Evolutionary conservation across 305 asterid genomes (phyloP).

Genomic region (Rubia balearica): DNA sequence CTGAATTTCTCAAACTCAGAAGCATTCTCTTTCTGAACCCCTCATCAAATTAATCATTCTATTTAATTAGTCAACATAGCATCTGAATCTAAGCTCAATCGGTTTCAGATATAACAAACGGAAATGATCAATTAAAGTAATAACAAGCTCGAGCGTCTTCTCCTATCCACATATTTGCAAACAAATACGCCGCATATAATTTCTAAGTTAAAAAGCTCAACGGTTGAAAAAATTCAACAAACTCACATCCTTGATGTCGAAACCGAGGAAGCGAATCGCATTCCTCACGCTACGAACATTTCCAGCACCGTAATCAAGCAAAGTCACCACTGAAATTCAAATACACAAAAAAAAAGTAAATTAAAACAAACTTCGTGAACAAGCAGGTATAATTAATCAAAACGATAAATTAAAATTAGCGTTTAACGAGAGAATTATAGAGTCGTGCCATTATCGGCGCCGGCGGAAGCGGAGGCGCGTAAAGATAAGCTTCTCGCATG

Average conservation of each 20-base stretch:
- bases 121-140: neutral
- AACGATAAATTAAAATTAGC: neutral
- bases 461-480: slow-evolving; percentile 47
- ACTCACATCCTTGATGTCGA: slow-evolving; percentile 63
- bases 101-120: neutral
- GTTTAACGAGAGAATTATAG: neutral
- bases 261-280: slow-evolving; percentile 77
- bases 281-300: slow-evolving; percentile 87
- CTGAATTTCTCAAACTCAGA: neutral
- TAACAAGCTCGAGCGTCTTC: neutral
- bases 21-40: neutral
- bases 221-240: neutral
- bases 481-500: slow-evolving; percentile 36
- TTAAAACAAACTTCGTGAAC: neutral
- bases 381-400: neutral
- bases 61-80: neutral
- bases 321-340: slow-evolving; percentile 52
- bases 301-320: slow-evolving; percentile 98
- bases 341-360: neutral
- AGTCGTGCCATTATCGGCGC: slow-evolving; percentile 45
- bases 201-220: neutral
- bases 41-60: neutral
- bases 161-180: neutral
- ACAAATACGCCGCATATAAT: neutral
- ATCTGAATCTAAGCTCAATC: neutral